Percentiles rank a stretch among this genome's conserved stretches.
These are phyloP conservation scores for Hyphopichia burtonii DNA, from an alignment of 1,139 yeast species.

Conservation along the genomic window DNA sequence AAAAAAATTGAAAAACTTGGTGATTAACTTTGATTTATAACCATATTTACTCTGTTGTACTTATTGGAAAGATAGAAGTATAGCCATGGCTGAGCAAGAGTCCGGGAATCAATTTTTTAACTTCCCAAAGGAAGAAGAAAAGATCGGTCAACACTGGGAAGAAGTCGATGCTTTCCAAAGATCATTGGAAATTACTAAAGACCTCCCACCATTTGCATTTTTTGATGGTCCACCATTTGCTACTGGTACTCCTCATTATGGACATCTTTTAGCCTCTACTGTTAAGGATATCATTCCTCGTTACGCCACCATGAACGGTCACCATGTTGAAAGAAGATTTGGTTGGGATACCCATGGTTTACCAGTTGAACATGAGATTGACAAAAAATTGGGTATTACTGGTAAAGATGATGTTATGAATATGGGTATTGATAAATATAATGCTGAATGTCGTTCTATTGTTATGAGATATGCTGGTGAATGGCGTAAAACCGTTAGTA, in stretches of 20 bases:
- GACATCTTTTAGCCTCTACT: conserved; percentile 94
- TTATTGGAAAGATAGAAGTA: no score
- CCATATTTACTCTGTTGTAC: conserved; percentile 3
- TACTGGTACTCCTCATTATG: conserved; percentile 98
- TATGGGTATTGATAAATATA: conserved; percentile 91
- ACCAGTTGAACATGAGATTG: conserved; percentile 97
- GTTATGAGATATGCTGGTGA: conserved; percentile 96
- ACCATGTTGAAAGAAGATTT: conserved; percentile 92
- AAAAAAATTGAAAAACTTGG: background rate
- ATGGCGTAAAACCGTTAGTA: conserved; percentile 90
- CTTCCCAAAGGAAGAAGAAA: conserved; percentile 88
- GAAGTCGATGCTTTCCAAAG: conserved; percentile 91
- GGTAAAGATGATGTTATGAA: conserved; percentile 93
- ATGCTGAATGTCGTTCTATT: conserved; percentile 90
- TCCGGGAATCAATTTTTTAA: conserved; percentile 38
- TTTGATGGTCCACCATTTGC: conserved; percentile 99
- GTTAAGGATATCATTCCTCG: conserved; percentile 97
- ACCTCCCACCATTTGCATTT: conserved; percentile 83
- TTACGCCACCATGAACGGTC: conserved; percentile 97
- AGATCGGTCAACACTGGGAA: conserved; percentile 76
- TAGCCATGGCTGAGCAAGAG: conserved; percentile 27
- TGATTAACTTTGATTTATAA: background rate
- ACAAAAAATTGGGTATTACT: conserved; percentile 91
- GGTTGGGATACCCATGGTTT: conserved; percentile 99
- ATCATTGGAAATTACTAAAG: conserved; percentile 79